Evolutionary conservation across 176 grass and related monocot species (phyloP), one percentile per base, ranked within the genome.

Genomic region (Urochloa ruziziensis): DNA sequence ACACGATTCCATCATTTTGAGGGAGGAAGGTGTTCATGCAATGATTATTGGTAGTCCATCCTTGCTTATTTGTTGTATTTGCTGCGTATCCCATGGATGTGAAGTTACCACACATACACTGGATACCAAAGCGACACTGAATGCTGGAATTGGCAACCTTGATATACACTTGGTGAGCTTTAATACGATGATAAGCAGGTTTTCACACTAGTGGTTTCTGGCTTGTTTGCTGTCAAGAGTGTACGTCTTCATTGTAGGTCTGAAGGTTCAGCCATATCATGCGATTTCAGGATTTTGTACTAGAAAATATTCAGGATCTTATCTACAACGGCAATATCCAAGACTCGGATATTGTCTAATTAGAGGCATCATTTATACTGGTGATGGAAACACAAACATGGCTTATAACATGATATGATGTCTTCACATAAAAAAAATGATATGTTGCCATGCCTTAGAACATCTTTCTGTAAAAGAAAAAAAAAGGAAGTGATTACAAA

Each of bases 31-130:
- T 94, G 93, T 83, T 94, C 93, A 18, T 94, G 90, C 69, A 88
- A 92, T 83, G 90, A 94, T 88, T 92, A 90, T 80, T 94, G 93
- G 93, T 94, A 90, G 90, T 70, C 62, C n/a, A 68, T 62, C 6
- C 14, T 27, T 56, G 58, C 49, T 71, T 75, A 0, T 43, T 9
- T 69, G 59, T 58, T 49, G 57, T 57, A 47, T 75, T 24, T 53
- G 32, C 28, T 19, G 7, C 23, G 15, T 29, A 57, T 35, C 29
- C 16, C 62, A 80, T 42, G 25, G 30, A 67, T 75, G 35, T 54
- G 16, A 77, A 72, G 46, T 70, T 10, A n/a, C 21, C 36, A 77
- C 14, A 28, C 27, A 60, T 42, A 64, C 42, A 83, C 27, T 79
- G 19, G 28, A 64, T 63, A 29, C 35, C 65, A 64, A 59, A 47